Conservation (phyloP, 208 protist genomes). For the Leishmania arabica region DNA sequence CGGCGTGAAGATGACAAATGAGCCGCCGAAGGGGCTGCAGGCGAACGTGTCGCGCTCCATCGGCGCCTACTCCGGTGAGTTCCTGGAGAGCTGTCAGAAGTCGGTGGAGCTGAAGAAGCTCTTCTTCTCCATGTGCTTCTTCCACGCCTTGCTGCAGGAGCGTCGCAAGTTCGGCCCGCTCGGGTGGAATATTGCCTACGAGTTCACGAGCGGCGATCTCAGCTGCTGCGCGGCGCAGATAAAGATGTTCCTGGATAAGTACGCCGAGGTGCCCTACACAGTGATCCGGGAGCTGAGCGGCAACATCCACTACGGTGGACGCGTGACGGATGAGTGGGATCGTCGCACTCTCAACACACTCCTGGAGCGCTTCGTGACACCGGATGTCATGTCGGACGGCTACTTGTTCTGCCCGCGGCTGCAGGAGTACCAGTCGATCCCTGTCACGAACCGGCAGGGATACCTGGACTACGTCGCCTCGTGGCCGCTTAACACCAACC, state of each 20-base stretch:
- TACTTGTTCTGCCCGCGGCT: conserved; percentile 88
- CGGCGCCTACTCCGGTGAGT: conserved; percentile 81
- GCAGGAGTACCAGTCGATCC: conserved; percentile 84
- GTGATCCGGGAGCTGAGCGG: conserved; percentile 96
- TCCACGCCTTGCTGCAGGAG: conserved; percentile 98
- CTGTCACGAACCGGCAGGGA: conserved; percentile 67
- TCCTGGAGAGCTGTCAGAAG: conserved; percentile 89
- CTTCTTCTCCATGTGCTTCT: conserved; percentile 97
- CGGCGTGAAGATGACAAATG: conserved; percentile 99
- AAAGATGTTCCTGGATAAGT: conserved; percentile 97
- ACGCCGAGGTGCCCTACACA: conserved; percentile 96
- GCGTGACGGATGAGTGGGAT: conserved; percentile 99
- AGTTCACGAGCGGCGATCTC: conserved; percentile 97
- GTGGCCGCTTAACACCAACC: conserved; percentile 94
- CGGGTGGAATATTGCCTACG: conserved; percentile 99
- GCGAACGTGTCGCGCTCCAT: conserved; percentile 95
- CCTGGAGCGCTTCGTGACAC: conserved; percentile 92
- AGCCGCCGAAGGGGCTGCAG: conserved; percentile 98
- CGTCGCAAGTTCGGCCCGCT: conserved; percentile 98
- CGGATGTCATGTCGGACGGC: conserved; percentile 89
- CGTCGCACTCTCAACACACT: conserved; percentile 95
- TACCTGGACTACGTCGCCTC: conserved; percentile 92
- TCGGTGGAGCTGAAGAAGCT: conserved; percentile 94
- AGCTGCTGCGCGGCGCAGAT: conserved; percentile 93
- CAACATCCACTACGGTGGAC: conserved; percentile 99